Evolutionary conservation across 164 flowering plant species (phyloP).

Genomic region (Liriodendron chinense): DNA sequence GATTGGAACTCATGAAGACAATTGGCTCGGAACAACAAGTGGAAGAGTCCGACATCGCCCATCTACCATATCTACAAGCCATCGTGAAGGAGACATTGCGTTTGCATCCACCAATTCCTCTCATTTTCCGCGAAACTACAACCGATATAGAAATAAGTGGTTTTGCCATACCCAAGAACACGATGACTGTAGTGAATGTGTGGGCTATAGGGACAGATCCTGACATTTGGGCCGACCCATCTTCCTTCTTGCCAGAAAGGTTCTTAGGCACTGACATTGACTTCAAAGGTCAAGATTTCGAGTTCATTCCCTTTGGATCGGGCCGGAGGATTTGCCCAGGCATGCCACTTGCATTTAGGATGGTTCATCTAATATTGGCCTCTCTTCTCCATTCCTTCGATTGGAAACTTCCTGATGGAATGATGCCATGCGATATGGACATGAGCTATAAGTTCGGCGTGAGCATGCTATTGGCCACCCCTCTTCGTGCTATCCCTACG

Average conservation of each 20-base stretch:
- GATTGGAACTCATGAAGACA: not conserved
- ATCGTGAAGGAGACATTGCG: conserved; percentile 19
- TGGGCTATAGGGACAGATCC: conserved; percentile 9
- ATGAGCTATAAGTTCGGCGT: conserved; percentile 12
- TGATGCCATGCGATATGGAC: not conserved
- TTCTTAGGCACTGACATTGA: not conserved
- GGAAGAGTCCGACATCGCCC: conserved; percentile 1
- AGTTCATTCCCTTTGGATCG: not conserved
- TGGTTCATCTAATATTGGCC: conserved; percentile 1
- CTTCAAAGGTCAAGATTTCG: conserved; percentile 5
- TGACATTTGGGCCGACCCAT: conserved; percentile 11
- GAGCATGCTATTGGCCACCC: conserved; percentile 5
- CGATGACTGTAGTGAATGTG: not conserved
- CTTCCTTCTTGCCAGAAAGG: conserved; percentile 3
- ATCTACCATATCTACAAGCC: conserved; percentile 17
- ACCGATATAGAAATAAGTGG: not conserved
- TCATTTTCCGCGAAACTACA: not conserved
- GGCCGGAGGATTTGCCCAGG: conserved; percentile 13
- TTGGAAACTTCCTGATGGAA: conserved; percentile 4
- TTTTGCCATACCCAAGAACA: conserved; percentile 1
- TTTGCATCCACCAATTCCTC: conserved; percentile 9
- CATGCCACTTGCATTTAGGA: not conserved
- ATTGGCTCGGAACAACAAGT: not conserved
- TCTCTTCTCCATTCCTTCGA: conserved; percentile 5
- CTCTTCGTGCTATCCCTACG: conserved; percentile 8